phyloP scores from a whole-genome alignment of 305 asterid species.

The Fraxinus albicans region DNA sequence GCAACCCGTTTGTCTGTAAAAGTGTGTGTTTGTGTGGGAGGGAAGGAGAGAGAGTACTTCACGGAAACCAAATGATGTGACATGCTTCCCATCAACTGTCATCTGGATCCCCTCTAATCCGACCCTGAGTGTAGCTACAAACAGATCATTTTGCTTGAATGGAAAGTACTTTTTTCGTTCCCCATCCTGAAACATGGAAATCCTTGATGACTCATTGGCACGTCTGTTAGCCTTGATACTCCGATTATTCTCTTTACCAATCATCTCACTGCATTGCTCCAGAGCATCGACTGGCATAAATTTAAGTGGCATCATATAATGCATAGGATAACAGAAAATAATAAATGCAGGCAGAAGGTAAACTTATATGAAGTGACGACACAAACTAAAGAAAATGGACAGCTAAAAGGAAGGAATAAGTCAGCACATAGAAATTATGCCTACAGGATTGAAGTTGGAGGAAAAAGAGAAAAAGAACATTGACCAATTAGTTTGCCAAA shows the following conservation, averaged over 20 bases:
- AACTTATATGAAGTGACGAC: constrained; percentile 11
- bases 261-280: constrained; percentile 80
- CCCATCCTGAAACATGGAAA: constrained; percentile 51
- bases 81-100: constrained; percentile 95
- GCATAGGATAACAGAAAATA: constrained; percentile 15
- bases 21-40: background rate
- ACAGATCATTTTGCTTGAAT: constrained; percentile 80
- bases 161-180: constrained; percentile 74
- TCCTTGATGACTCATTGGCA: constrained; percentile 42
- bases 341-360: background rate
- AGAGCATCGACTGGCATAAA: constrained; percentile 76
- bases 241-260: constrained; percentile 69
- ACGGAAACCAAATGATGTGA: constrained; percentile 84
- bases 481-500: background rate
- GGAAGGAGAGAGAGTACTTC: constrained; percentile 50
- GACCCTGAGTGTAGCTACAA: constrained; percentile 89
- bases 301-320: constrained; percentile 21
- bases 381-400: background rate
- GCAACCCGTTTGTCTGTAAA: background rate
- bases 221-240: constrained; percentile 36
- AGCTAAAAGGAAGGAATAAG: background rate
- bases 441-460: background rate
- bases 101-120: constrained; percentile 93
- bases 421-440: background rate
- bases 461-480: background rate